These are phyloP conservation scores for Dictyostelium firmibasis DNA, from an alignment of 78 protist species.

Conservation along the genomic window DNA sequence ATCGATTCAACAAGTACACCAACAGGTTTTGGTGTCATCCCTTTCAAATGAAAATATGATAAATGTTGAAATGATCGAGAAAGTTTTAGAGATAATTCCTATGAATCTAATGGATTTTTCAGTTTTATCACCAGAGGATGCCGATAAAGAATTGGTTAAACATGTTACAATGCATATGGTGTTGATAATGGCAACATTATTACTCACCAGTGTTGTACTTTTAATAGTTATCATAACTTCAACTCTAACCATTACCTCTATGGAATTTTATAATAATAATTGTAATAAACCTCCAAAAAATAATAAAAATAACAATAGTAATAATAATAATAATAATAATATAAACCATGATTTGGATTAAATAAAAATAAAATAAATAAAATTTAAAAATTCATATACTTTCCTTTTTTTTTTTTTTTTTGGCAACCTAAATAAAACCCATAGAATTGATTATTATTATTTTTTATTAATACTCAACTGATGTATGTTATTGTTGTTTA, in stretches of 20 bases:
- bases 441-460: too few relatives aligned
- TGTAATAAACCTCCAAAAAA: neutral
- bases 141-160: constrained; percentile 55
- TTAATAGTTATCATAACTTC: constrained; percentile 39
- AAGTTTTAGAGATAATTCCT: constrained; percentile 25
- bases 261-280: constrained; percentile 39
- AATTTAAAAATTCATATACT: too few relatives aligned
- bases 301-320: neutral
- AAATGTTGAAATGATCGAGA: neutral
- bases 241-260: constrained; percentile 6
- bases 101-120: neutral
- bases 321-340: neutral
- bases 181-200: constrained; percentile 44
- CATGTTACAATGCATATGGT: constrained; percentile 40
- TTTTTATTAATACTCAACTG: too few relatives aligned
- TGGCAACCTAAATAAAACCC: too few relatives aligned
- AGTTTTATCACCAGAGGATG: constrained; percentile 41
- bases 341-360: neutral
- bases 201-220: constrained; percentile 46
- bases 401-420: too few relatives aligned
- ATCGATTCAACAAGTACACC: constrained; percentile 4
- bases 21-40: neutral
- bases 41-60: neutral
- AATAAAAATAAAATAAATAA: neutral
- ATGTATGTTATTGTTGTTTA: too few relatives aligned